These are phyloP conservation scores for Cutaneotrichosporon sp. DNA, from an alignment of 1,284 basidiomycete species.

Conservation along the genomic window DNA sequence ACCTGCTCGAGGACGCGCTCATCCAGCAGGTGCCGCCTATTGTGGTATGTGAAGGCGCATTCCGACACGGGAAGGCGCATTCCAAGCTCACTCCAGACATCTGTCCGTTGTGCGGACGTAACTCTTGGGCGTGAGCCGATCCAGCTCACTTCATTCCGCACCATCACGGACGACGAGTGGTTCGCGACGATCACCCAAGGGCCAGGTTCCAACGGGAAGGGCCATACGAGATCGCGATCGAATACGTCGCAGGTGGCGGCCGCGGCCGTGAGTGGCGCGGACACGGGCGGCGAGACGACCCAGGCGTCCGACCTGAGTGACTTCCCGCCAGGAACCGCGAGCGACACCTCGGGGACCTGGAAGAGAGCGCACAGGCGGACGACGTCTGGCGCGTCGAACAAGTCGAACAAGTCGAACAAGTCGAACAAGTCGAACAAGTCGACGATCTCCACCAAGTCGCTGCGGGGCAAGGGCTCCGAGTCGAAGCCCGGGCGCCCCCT, in stretches of 20 bases:
- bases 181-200: conserved; percentile 39
- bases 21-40: conserved; percentile 50
- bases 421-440: background rate
- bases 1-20: conserved; percentile 53
- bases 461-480: background rate
- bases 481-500: background rate
- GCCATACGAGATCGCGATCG: background rate
- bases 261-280: background rate
- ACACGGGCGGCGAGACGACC: background rate
- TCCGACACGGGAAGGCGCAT: too few relatives aligned
- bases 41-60: conserved; percentile 21
- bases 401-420: too few relatives aligned
- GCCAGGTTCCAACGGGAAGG: background rate
- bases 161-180: conserved; percentile 52
- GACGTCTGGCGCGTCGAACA: background rate
- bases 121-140: conserved; percentile 49
- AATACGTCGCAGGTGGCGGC: background rate
- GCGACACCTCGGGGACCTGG: background rate
- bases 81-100: conserved; percentile 34
- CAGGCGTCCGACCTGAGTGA: background rate
- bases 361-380: background rate
- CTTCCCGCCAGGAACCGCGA: background rate
- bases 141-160: conserved; percentile 44
- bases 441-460: background rate
- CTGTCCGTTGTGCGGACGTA: conserved; percentile 46